phyloP scores from a whole-genome alignment of 2,329 filamentous ascomycete species.

The Lachnellula subtilissima region DNA sequence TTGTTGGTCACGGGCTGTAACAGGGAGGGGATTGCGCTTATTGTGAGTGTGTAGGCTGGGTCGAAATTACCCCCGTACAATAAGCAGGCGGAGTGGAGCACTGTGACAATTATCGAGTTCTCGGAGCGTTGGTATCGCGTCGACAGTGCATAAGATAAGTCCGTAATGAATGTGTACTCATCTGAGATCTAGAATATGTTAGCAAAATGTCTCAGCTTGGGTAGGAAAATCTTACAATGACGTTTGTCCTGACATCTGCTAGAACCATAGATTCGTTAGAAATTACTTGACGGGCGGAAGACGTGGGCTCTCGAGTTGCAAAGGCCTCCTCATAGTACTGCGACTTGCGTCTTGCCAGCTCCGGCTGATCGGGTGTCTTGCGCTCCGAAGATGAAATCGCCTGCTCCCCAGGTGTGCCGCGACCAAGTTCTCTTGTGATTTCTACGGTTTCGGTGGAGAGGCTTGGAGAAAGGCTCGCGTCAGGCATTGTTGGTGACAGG shows the following conservation, averaged over 20 bases:
- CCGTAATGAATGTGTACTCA: conserved; percentile 68
- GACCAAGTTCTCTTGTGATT: conserved; percentile 26
- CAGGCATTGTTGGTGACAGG: conserved; percentile 25
- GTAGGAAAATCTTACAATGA: conserved; percentile 44
- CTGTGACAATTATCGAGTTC: conserved; percentile 66
- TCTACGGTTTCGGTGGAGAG: conserved; percentile 19
- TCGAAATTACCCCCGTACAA: conserved; percentile 71
- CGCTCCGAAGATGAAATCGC: conserved; percentile 18
- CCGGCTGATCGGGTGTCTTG: conserved; percentile 27
- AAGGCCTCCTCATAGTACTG: conserved; percentile 34
- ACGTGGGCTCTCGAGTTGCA: conserved; percentile 28
- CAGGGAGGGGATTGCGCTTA: conserved; percentile 64
- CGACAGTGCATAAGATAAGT: conserved; percentile 68
- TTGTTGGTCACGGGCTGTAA: conserved; percentile 73
- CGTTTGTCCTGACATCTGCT: conserved; percentile 60
- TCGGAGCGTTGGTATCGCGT: conserved; percentile 70
- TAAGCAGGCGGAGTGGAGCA: conserved; percentile 73
- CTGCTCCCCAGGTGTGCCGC: conserved; percentile 28
- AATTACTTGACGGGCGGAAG: conserved; percentile 28
- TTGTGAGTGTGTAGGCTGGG: conserved; percentile 72
- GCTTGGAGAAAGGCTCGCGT: conserved; percentile 11
- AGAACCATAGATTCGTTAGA: conserved; percentile 44
- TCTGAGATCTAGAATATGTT: conserved; percentile 58
- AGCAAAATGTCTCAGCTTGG: conserved; percentile 20
- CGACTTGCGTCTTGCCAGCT: conserved; percentile 26